phyloP scores from a whole-genome alignment of 1,284 basidiomycete species.

The Xanthoconium separans region DNA sequence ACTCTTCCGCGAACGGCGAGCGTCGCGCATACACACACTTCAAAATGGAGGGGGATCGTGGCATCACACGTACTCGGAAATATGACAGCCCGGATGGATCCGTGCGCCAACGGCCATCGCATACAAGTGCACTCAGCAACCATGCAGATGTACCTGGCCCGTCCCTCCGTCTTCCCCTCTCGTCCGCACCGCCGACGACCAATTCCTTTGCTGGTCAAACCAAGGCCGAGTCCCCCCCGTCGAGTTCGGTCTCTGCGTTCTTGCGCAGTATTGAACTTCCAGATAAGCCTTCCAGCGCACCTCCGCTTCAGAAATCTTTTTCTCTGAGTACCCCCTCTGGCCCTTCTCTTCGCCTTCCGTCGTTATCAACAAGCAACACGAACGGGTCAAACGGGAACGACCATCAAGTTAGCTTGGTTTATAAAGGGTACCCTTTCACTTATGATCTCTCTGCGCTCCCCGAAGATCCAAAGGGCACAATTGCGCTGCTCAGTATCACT shows the following conservation, averaged over 20 bases:
- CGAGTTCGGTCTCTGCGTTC: slow-evolving; percentile 21
- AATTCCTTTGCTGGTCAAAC: neutral
- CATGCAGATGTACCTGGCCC: slow-evolving; percentile 13
- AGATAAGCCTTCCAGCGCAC: slow-evolving; percentile 13
- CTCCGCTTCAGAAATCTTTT: slow-evolving; percentile 11
- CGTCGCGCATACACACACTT: neutral
- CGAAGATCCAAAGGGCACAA: slow-evolving; percentile 28
- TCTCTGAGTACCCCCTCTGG: neutral
- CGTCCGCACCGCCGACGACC: slow-evolving; percentile 2
- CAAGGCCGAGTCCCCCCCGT: slow-evolving; percentile 13
- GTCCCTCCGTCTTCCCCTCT: slow-evolving; percentile 18
- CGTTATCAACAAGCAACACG: slow-evolving; percentile 8
- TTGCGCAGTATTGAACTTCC: slow-evolving; percentile 27
- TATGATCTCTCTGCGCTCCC: slow-evolving; percentile 31
- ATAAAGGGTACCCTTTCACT: slow-evolving; percentile 28
- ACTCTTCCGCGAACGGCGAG: neutral
- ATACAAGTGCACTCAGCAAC: slow-evolving; percentile 1
- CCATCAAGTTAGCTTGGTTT: slow-evolving; percentile 23
- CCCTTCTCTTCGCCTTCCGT: slow-evolving; percentile 11
- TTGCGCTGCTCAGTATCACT: slow-evolving; percentile 26
- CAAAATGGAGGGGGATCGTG: slow-evolving; percentile 9
- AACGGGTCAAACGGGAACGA: slow-evolving; percentile 2
- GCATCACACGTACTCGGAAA: slow-evolving; percentile 1
- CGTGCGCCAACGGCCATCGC: slow-evolving; percentile 2
- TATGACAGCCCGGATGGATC: slow-evolving; percentile 2